Evolutionary conservation across 2,329 filamentous ascomycete species (phyloP), one percentile per base, ranked within the genome.

Genomic region (Beauveria bassiana): DNA sequence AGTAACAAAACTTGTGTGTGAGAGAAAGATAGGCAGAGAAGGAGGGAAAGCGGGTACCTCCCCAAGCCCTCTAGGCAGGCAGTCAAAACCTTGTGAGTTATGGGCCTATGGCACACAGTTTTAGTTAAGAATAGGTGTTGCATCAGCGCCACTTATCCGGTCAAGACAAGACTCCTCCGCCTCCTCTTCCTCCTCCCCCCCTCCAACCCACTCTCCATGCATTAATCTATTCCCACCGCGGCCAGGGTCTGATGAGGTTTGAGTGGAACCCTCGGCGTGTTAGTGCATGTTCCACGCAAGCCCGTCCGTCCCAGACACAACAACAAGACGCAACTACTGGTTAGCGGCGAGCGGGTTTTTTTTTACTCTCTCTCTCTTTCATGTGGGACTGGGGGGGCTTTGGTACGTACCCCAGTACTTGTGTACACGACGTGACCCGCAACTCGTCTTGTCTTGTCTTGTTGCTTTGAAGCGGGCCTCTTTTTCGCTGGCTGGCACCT

Each of bases 111-210:
- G 20, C 66, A 67, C 68, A 68, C 42, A 61, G 67, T 66, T 72
- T 75, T 73, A 76, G 20, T 22, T 22, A 22, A 78, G 75, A 78
- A 79, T 78, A 78, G 77, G 72, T 72, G 72, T 68, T 68, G 71
- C 73, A 74, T 73, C 71, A 70, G 71, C 68, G 50, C 59, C 59
- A 54, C 59, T 49, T 61, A 51, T 61, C 50, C 50, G 28, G 42
- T 47, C 38, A 61, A 55, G 51, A 61, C 52, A 55, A 50, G 43
- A 49, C 28, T 31, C 40, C 47, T 5, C 24, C 38, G 7, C 38
- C 24, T 20, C 34, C 24, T 5, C 24, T 26, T 31, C 40, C 47
- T 5, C 38, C 38, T 8, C 24, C 26, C 24, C 26, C 34, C 26
- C 7, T 26, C 26, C 26, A 6, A 3, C 26, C 26, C 34, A 20